A percentile compares a stretch with the other conserved stretches of the same genome.
phyloP scores from a whole-genome alignment of 331 rosid genomes.

The Ulmus americana region DNA sequence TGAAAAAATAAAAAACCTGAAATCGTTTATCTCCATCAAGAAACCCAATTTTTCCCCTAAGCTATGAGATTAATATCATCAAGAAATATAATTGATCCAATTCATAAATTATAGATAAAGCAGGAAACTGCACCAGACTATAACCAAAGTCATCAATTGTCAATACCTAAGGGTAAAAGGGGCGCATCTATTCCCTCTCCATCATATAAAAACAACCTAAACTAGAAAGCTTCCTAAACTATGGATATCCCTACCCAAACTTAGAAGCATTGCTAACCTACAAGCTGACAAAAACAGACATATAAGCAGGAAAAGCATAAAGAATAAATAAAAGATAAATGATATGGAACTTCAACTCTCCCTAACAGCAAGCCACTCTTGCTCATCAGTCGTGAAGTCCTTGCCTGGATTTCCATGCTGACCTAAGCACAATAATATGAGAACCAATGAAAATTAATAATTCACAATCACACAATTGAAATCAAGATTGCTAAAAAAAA shows the following conservation, averaged over 20 bases:
- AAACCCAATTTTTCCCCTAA: conserved; percentile 32
- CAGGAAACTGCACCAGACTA: conserved; percentile 29
- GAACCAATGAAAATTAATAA: conserved; percentile 25
- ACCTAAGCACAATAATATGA: conserved; percentile 38
- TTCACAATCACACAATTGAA: conserved; percentile 12
- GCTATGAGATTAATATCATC: conserved; percentile 28
- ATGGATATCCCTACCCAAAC: conserved; percentile 26
- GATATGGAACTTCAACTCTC: conserved; percentile 42
- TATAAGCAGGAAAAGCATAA: conserved; percentile 23
- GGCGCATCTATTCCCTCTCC: conserved; percentile 33
- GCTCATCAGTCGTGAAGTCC: conserved; percentile 28
- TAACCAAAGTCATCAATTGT: conserved; percentile 33
- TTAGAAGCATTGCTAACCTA: conserved; percentile 12
- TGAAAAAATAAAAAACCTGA: conserved; percentile 27
- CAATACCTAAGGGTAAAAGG: conserved; percentile 32
- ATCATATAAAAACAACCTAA: conserved; percentile 35
- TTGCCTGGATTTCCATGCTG: conserved; percentile 33
- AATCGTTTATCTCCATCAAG: conserved; percentile 28
- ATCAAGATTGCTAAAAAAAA: conserved; percentile 7
- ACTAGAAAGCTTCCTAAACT: conserved; percentile 26
- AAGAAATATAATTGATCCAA: conserved; percentile 6
- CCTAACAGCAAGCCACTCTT: conserved; percentile 25
- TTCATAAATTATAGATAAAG: conserved; percentile 24
- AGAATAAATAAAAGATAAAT: conserved; percentile 12
- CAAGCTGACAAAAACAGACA: conserved; percentile 17